A percentile compares a stretch with the other conserved stretches of the same genome.
These are phyloP conservation scores for Nakataea oryzae DNA, from an alignment of 2,329 filamentous ascomycete genomes.

Conservation along the genomic window DNA sequence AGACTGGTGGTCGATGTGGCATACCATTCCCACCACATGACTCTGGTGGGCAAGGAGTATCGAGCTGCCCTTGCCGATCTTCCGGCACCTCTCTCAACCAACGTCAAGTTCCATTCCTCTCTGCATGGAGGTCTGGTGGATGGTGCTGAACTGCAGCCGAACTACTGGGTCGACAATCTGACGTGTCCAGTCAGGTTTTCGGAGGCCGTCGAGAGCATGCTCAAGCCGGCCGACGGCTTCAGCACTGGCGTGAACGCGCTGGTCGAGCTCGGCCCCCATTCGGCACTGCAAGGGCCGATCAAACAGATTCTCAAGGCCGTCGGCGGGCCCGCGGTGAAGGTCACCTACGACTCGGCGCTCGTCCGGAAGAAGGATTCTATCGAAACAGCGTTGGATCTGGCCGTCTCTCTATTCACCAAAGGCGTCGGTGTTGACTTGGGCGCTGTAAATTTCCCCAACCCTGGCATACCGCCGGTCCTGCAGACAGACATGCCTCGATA, in stretches of 20 bases:
- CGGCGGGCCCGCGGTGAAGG: slow-evolving; percentile 27
- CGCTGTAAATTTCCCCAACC: slow-evolving; percentile 33
- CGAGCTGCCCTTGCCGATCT: slow-evolving; percentile 21
- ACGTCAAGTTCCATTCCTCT: slow-evolving; percentile 34
- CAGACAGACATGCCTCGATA: slow-evolving; percentile 35
- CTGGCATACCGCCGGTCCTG: slow-evolving; percentile 23
- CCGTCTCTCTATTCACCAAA: slow-evolving; percentile 32
- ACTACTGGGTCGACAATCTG: slow-evolving; percentile 24
- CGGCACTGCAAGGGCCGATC: slow-evolving; percentile 36
- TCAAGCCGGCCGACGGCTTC: slow-evolving; percentile 23
- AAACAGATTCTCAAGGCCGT: slow-evolving; percentile 37
- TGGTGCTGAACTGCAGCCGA: slow-evolving; percentile 23
- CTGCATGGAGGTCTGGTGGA: slow-evolving; percentile 28
- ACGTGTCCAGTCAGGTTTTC: slow-evolving; percentile 26
- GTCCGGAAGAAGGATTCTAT: slow-evolving; percentile 40
- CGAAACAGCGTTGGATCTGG: slow-evolving; percentile 26
- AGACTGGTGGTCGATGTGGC: slow-evolving; percentile 38
- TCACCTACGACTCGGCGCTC: slow-evolving; percentile 34
- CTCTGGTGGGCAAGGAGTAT: slow-evolving; percentile 36
- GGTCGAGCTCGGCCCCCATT: slow-evolving; percentile 39
- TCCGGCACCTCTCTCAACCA: slow-evolving; percentile 18
- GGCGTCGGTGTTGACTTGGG: slow-evolving; percentile 31
- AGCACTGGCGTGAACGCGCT: slow-evolving; percentile 19
- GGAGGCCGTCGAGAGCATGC: slow-evolving; percentile 27
- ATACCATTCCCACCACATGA: slow-evolving; percentile 46